Base-by-base conservation (phyloP, 2,329 filamentous ascomycete species). In the Dactylellina haptotyla region DNA sequence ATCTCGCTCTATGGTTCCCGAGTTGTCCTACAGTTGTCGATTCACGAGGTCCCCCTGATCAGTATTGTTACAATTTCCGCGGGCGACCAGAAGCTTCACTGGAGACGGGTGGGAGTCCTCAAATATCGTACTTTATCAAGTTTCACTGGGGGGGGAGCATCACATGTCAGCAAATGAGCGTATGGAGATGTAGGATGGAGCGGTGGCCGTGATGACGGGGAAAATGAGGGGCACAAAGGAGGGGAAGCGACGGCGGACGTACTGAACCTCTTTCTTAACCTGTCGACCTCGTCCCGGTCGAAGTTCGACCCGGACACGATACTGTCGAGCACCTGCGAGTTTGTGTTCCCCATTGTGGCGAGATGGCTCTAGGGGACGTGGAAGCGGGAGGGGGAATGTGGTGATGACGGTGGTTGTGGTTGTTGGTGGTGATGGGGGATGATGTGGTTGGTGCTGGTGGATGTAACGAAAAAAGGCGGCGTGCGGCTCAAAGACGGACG, bases 251-350 rank as follows among this genome's bases (percentile, higher is more conserved):
- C 6, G 41, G 18, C 14, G 18, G 63, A 66, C 70, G 20, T 64
- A 75, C 70, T 98, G 81, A 99, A 99, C 75, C 94, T 88, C 85
- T 99, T 99, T 80, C 93, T 88, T 81, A 99, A 85, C 79, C 95
- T 88, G 81, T 98, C 95, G 73, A 99, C 93, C 82, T 99, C 95
- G 79, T 99, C 95, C 81, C 91, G 90, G 84, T 99, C 92, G 85
- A 99, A 99, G 85, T 99, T 99, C 78, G 93, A 95, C 79, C 90
- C 92, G 80, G 96, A 91, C 81, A 97, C 93, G 79, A 99, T 97
- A 83, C 90, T 95, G 83, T 98, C 94, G 82, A 98, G 86, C 81
- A 98, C 89, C 78, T 86, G 83, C 80, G 88, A 90, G 77, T 87
- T 88, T 67, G 87, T 87, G 82, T 90, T 90, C 78, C 88, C 88